phyloP scores from a whole-genome alignment of 441 rosid species.

The Kokia cookei region DNA sequence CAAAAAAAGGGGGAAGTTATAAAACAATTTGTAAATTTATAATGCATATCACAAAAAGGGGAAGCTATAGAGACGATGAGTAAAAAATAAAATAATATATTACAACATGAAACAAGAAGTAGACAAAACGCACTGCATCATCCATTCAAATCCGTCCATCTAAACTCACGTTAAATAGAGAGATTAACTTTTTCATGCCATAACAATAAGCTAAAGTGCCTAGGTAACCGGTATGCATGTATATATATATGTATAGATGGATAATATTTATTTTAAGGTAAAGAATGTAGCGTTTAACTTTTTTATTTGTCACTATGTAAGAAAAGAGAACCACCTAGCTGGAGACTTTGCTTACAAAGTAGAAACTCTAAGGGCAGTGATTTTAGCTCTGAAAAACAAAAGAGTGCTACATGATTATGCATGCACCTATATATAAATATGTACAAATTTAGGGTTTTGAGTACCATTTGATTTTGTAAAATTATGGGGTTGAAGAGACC shows the following conservation, averaged over 20 bases:
- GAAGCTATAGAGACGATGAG: too few species aligned
- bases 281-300: neutral
- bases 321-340: neutral
- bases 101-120: too few species aligned
- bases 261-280: too few species aligned
- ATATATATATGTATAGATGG: too few species aligned
- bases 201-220: neutral
- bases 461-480: neutral
- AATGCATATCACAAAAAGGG: slow-evolving; percentile 6
- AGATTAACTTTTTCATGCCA: neutral
- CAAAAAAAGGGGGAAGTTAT: neutral
- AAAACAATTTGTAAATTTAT: slow-evolving; percentile 33
- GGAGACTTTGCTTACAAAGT: slow-evolving; percentile 7
- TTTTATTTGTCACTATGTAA: slow-evolving; percentile 1
- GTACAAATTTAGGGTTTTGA: neutral
- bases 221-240: too few species aligned
- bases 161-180: too few species aligned
- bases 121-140: too few species aligned
- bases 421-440: neutral
- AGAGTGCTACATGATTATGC: neutral
- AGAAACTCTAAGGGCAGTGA: slow-evolving; percentile 8
- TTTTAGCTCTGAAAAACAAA: slow-evolving; percentile 9
- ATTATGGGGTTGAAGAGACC: neutral
- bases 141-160: too few species aligned
- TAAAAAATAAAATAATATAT: too few species aligned